Evolutionary conservation across 331 rosid species (phyloP).

Genomic region (Phaseolus coccineus): DNA sequence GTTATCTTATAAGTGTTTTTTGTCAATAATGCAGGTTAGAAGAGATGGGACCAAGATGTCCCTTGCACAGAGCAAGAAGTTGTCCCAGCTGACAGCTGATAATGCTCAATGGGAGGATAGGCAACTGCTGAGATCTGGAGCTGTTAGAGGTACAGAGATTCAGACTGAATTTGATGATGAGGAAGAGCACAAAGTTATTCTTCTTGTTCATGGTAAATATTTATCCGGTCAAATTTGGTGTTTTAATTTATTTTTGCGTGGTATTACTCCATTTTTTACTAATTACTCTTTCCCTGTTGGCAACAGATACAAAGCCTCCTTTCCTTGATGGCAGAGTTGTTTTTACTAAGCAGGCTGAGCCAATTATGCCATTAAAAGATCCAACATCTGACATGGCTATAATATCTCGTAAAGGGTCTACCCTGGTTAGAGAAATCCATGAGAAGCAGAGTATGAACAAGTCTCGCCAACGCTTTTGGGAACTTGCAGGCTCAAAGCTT

Average conservation of each 20-base stretch:
- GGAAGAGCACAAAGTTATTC: constrained; percentile 97
- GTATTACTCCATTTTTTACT: constrained; percentile 24
- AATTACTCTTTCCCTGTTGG: constrained; percentile 35
- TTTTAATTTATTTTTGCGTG: constrained; percentile 11
- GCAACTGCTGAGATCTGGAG: constrained; percentile 95
- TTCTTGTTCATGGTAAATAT: constrained; percentile 92
- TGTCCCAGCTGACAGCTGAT: constrained; percentile 97
- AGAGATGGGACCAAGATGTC: constrained; percentile 98
- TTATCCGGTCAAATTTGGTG: constrained; percentile 23
- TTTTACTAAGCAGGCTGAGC: constrained; percentile 96
- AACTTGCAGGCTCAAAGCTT: constrained; percentile 98
- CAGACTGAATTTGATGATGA: constrained; percentile 98
- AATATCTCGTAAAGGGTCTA: constrained; percentile 95
- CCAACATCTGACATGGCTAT: constrained; percentile 99
- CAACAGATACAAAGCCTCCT: constrained; percentile 96
- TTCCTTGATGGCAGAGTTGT: constrained; percentile 98
- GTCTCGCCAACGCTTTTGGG: constrained; percentile 99
- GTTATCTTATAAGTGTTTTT: constrained; percentile 28
- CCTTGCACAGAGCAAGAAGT: constrained; percentile 90
- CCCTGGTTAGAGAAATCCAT: constrained; percentile 85
- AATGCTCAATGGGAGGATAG: constrained; percentile 99
- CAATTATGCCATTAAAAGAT: constrained; percentile 96
- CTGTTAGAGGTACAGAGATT: constrained; percentile 98
- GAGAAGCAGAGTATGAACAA: constrained; percentile 91
- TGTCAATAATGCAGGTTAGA: constrained; percentile 61